phyloP scores from a whole-genome alignment of 805 yeast genomes.

The Ogataea ganodermae region DNA sequence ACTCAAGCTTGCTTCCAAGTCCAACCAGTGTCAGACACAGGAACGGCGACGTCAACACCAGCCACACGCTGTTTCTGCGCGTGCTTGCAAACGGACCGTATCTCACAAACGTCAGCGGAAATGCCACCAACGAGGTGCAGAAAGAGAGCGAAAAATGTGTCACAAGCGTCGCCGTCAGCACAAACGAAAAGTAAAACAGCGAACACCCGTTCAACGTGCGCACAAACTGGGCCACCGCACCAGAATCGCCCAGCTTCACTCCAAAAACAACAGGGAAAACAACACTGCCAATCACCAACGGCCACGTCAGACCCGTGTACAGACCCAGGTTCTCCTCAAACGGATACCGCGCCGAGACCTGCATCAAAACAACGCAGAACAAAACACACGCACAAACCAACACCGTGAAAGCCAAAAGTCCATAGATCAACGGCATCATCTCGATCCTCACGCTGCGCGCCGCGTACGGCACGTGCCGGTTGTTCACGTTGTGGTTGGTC shows the following conservation, averaged over 20 bases:
- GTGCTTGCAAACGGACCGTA: constrained; percentile 29
- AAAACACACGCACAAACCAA: constrained; percentile 22
- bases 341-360: constrained; percentile 11
- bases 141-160: constrained; percentile 84
- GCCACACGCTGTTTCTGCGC: constrained; percentile 26
- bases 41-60: constrained; percentile 37
- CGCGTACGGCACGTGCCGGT: constrained; percentile 6
- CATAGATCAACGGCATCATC: constrained; percentile 29
- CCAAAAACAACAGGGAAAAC: constrained; percentile 21
- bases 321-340: constrained; percentile 10
- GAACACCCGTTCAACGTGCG: constrained; percentile 30
- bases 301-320: constrained; percentile 20
- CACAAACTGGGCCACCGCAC: constrained; percentile 22
- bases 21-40: constrained; percentile 32
- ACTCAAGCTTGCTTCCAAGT: constrained; percentile 21
- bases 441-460: constrained; percentile 21
- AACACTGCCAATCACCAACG: constrained; percentile 9
- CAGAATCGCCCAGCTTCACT: constrained; percentile 4
- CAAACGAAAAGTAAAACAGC: constrained; percentile 63
- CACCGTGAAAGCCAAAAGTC: constrained; percentile 35
- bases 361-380: constrained; percentile 30
- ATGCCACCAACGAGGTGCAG: constrained; percentile 63
- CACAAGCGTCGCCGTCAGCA: constrained; percentile 71
- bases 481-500: constrained; percentile 41
- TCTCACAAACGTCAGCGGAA: constrained; percentile 71